Percentiles rank a stretch among this genome's conserved stretches.
These are phyloP conservation scores for Stellera chamaejasme DNA, from an alignment of 345 rosid species.

Conservation along the genomic window DNA sequence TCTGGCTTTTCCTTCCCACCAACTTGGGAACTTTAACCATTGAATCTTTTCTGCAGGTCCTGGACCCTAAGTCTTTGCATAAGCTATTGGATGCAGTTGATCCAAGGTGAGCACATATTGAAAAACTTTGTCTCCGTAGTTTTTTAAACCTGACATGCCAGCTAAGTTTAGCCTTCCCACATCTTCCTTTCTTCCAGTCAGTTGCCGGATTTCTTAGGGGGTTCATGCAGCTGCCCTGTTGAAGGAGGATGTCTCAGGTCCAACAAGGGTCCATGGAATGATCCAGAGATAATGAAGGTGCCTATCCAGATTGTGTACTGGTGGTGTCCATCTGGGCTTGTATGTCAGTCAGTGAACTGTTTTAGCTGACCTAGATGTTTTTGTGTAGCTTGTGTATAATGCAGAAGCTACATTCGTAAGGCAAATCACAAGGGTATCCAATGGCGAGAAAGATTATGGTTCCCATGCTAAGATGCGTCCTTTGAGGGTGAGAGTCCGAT, in stretches of 20 bases:
- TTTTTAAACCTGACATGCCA: background rate
- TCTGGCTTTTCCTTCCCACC: slow-evolving; percentile 11
- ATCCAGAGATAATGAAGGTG: slow-evolving; percentile 90
- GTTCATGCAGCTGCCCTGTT: slow-evolving; percentile 70
- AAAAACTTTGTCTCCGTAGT: background rate
- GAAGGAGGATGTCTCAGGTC: slow-evolving; percentile 94
- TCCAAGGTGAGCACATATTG: slow-evolving; percentile 43
- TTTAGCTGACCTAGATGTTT: slow-evolving; percentile 11
- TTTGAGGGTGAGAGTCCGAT: slow-evolving; percentile 35
- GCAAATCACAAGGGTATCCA: slow-evolving; percentile 49
- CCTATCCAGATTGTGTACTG: slow-evolving; percentile 1
- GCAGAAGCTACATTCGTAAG: slow-evolving; percentile 50
- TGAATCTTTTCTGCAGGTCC: slow-evolving; percentile 46
- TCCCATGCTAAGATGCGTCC: slow-evolving; percentile 42
- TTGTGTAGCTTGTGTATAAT: slow-evolving; percentile 53
- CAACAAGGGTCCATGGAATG: slow-evolving; percentile 95
- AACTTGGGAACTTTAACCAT: slow-evolving; percentile 6
- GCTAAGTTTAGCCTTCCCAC: background rate
- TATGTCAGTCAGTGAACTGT: too few relatives aligned
- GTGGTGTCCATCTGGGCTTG: background rate
- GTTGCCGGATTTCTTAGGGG: slow-evolving; percentile 93
- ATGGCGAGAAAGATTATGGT: slow-evolving; percentile 33
- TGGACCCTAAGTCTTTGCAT: slow-evolving; percentile 69
- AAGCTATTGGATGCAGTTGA: slow-evolving; percentile 77
- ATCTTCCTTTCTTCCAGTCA: slow-evolving; percentile 44